Evolutionary conservation across 768 basidiomycete species (phyloP).

Genomic region (Steccherinum ochraceum): DNA sequence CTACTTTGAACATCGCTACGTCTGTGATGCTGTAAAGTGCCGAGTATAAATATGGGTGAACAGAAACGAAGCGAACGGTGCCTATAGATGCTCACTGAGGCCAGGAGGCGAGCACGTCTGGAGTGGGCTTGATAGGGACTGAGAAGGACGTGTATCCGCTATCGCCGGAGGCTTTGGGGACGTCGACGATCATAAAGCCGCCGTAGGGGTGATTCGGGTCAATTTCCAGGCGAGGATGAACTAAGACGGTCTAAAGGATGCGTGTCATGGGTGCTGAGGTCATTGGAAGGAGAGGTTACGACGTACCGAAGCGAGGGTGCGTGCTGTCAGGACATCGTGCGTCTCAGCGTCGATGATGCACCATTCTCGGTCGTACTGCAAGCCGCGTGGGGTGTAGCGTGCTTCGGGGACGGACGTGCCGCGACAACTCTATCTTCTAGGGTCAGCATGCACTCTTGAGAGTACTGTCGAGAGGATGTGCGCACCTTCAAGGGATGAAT

Average conservation of each 20-base stretch:
- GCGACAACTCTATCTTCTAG: slow-evolving; percentile 54
- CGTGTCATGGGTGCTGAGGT: not conserved
- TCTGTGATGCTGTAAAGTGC: slow-evolving; percentile 41
- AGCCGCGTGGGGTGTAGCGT: slow-evolving; percentile 52
- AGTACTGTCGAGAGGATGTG: not conserved
- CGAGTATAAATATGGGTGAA: not conserved
- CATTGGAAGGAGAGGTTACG: not conserved
- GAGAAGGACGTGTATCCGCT: slow-evolving; percentile 52
- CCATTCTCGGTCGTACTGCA: slow-evolving; percentile 74
- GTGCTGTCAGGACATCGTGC: slow-evolving; percentile 57
- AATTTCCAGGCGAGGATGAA: slow-evolving; percentile 46
- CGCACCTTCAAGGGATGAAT: slow-evolving; percentile 62
- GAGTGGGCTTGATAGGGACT: slow-evolving; percentile 50
- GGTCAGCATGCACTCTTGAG: not conserved
- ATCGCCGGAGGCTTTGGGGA: slow-evolving; percentile 43
- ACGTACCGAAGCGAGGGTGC: slow-evolving; percentile 53
- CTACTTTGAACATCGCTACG: slow-evolving; percentile 41
- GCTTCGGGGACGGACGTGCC: slow-evolving; percentile 55
- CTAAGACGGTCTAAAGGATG: slow-evolving; percentile 55
- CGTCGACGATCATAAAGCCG: slow-evolving; percentile 46
- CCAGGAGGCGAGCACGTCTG: slow-evolving; percentile 47
- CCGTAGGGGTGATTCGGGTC: slow-evolving; percentile 39
- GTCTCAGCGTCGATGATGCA: slow-evolving; percentile 55
- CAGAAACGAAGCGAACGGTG: not conserved
- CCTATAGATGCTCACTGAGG: slow-evolving; percentile 36